These are phyloP conservation scores for Pythium aquatile DNA, from an alignment of 352 stramenopile species.

Conservation along the genomic window DNA sequence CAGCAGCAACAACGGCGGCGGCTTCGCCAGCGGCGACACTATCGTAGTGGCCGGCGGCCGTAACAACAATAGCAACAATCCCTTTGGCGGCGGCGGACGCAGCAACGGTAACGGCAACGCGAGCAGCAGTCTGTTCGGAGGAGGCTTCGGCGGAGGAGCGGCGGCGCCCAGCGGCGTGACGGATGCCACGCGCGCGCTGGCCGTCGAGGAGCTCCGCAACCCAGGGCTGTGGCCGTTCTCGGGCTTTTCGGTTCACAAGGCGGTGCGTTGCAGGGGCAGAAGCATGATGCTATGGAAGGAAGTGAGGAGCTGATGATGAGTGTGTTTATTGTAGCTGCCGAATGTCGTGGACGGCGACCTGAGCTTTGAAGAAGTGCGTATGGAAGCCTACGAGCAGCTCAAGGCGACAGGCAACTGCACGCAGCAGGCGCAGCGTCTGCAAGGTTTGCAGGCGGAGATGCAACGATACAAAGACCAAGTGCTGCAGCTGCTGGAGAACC, in stretches of 20 bases:
- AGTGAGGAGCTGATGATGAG: neutral
- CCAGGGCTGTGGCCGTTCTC: conserved; percentile 63
- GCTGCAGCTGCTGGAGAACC: conserved; percentile 46
- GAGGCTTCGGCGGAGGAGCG: conserved; percentile 3
- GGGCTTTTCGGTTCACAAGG: conserved; percentile 61
- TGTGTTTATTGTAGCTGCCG: conserved; percentile 32
- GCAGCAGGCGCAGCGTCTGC: conserved; percentile 43
- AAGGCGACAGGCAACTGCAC: conserved; percentile 41
- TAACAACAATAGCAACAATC: conserved; percentile 11
- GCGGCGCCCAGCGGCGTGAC: conserved; percentile 29
- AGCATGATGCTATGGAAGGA: neutral
- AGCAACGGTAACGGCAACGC: neutral
- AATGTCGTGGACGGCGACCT: conserved; percentile 60
- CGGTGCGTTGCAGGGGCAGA: conserved; percentile 30
- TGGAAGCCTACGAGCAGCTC: conserved; percentile 60
- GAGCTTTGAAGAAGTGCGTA: conserved; percentile 60
- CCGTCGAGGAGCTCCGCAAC: conserved; percentile 58
- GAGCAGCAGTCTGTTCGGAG: neutral
- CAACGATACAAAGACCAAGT: conserved; percentile 52
- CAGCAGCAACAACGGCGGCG: conserved; percentile 8
- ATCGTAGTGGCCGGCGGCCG: conserved; percentile 14
- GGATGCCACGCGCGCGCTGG: conserved; percentile 41
- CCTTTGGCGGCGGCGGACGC: conserved; percentile 14
- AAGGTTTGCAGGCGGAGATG: conserved; percentile 41
- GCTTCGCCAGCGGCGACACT: conserved; percentile 20